phyloP scores from a whole-genome alignment of 1,284 basidiomycete species.

The Sporisorium graminicola region DNA sequence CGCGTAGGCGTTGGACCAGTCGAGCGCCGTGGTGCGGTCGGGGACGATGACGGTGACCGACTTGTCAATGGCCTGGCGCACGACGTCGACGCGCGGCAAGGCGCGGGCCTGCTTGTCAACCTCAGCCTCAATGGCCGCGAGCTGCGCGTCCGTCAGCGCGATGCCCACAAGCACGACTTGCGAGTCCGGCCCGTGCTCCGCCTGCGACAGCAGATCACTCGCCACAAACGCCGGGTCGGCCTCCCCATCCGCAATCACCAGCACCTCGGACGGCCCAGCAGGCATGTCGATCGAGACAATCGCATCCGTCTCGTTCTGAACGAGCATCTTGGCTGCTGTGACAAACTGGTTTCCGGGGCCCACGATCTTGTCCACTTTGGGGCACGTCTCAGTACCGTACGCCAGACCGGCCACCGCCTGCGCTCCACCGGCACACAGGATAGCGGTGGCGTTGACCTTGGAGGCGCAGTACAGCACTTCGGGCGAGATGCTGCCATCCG shows the following conservation, averaged over 20 bases:
- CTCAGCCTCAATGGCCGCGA: conserved; percentile 84
- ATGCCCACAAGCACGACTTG: conserved; percentile 94
- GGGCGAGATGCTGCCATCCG: conserved; percentile 66
- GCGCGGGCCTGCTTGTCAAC: conserved; percentile 89
- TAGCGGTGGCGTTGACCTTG: conserved; percentile 61
- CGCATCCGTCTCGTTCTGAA: conserved; percentile 98
- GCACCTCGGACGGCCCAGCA: conserved; percentile 83
- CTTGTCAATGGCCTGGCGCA: conserved; percentile 90
- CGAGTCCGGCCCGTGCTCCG: conserved; percentile 95
- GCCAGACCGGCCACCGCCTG: conserved; percentile 98
- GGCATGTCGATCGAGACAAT: conserved; percentile 99
- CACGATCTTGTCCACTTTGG: conserved; percentile 99
- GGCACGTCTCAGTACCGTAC: conserved; percentile 92
- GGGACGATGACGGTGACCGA: conserved; percentile 86
- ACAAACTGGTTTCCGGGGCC: conserved; percentile 99
- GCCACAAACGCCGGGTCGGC: conserved; percentile 92
- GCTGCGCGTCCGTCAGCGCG: conserved; percentile 76
- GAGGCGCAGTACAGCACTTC: conserved; percentile 68
- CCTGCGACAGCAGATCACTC: conserved; percentile 95
- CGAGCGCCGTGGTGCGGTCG: conserved; percentile 81
- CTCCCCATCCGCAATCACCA: conserved; percentile 83
- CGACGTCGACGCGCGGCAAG: conserved; percentile 88
- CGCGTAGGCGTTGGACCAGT: conserved; percentile 96
- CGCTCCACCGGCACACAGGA: conserved; percentile 81
- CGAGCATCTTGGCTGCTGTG: conserved; percentile 98